Conservation (phyloP, 345 rosid genomes). For the Anastatica hierochuntica region DNA sequence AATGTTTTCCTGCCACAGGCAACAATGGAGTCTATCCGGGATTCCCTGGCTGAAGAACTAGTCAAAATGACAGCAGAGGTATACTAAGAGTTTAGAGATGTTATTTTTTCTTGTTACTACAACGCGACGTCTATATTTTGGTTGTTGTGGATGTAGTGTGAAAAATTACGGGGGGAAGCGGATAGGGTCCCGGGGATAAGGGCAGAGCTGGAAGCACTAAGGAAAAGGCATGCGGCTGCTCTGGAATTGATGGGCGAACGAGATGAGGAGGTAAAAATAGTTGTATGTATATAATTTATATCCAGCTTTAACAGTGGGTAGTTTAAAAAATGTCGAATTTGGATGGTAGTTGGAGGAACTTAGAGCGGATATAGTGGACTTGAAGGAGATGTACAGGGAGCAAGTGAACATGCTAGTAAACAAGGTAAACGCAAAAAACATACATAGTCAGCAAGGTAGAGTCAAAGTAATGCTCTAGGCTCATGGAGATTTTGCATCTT, state of each 20-base stretch:
- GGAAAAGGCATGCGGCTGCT: constrained; percentile 92
- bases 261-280: constrained; percentile 78
- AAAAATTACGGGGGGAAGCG: constrained; percentile 69
- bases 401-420: constrained; percentile 97
- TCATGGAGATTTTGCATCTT: constrained; percentile 5
- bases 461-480: constrained; percentile 7
- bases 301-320: not conserved
- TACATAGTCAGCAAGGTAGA: not conserved
- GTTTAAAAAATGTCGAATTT: constrained; percentile 8
- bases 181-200: constrained; percentile 59
- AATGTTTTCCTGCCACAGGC: constrained; percentile 34
- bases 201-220: constrained; percentile 89
- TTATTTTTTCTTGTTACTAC: not conserved
- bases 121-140: constrained; percentile 12
- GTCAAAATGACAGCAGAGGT: constrained; percentile 95
- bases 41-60: constrained; percentile 94
- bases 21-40: constrained; percentile 92
- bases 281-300: not conserved
- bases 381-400: constrained; percentile 99
- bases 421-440: constrained; percentile 46
- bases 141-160: constrained; percentile 51
- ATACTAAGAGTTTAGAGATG: not conserved
- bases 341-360: constrained; percentile 94
- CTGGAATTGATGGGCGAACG: constrained; percentile 99
- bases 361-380: constrained; percentile 83